Evolutionary conservation across 2,329 filamentous ascomycete species (phyloP).

Genomic region (Penicillium hesseltinei): DNA sequence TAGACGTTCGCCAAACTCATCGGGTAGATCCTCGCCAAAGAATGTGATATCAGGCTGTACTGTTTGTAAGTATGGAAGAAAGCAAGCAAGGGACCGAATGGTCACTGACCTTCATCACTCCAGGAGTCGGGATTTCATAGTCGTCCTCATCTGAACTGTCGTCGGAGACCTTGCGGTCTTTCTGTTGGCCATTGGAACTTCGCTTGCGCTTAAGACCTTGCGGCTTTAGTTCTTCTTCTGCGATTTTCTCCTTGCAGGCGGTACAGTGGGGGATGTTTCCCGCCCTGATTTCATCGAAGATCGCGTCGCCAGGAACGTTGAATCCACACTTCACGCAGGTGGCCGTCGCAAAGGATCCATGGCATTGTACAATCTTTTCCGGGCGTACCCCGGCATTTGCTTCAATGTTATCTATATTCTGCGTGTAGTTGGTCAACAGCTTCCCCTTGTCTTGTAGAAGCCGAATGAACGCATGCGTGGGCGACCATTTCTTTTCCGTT

Average conservation of each 20-base stretch:
- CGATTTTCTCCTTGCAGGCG: constrained; percentile 62
- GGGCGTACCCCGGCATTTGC: constrained; percentile 75
- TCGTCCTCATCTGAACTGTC: constrained; percentile 59
- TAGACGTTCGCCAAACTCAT: constrained; percentile 76
- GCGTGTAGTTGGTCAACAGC: constrained; percentile 93
- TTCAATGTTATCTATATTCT: constrained; percentile 98
- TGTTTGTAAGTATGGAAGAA: constrained; percentile 14
- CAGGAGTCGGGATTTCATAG: constrained; percentile 65
- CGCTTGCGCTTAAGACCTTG: constrained; percentile 54
- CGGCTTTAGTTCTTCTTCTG: constrained; percentile 40
- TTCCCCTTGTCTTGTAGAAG: constrained; percentile 85
- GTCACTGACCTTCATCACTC: constrained; percentile 69
- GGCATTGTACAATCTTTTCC: constrained; percentile 88
- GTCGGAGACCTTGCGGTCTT: constrained; percentile 56
- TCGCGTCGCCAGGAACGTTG: constrained; percentile 69
- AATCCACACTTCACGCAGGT: constrained; percentile 80
- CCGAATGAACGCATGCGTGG: constrained; percentile 90
- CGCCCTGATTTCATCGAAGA: constrained; percentile 75
- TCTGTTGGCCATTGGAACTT: constrained; percentile 47
- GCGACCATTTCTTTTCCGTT: constrained; percentile 74
- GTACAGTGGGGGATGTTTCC: constrained; percentile 75
- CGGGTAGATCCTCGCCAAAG: constrained; percentile 87
- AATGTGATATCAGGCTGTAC: constrained; percentile 87
- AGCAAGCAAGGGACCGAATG: background rate
- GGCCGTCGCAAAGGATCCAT: constrained; percentile 92